These are phyloP conservation scores for Mimosa pudica DNA, from an alignment of 306 rosid species.

Conservation along the genomic window DNA sequence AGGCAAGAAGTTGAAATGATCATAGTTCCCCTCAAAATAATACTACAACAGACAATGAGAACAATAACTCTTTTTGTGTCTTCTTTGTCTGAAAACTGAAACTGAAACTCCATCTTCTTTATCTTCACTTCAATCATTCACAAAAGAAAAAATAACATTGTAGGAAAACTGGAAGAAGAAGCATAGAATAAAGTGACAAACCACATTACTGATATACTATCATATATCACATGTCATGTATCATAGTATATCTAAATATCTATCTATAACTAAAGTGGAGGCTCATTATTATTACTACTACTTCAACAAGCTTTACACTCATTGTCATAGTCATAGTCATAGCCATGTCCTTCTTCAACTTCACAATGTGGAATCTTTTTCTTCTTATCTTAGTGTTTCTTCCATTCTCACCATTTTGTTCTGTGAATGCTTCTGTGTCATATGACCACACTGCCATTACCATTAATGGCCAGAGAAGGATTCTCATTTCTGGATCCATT, in stretches of 20 bases:
- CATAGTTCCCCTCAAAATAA: conserved; percentile 89
- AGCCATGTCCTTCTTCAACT: conserved; percentile 61
- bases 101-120: not conserved
- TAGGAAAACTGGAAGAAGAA: conserved; percentile 18
- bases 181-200: conserved; percentile 63
- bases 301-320: conserved; percentile 37
- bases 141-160: not conserved
- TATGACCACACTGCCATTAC: conserved; percentile 80
- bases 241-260: conserved; percentile 18
- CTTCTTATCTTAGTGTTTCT: conserved; percentile 35
- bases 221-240: no score
- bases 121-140: conserved; percentile 21
- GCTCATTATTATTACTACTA: conserved; percentile 51
- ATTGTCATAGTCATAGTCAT: no score
- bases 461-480: conserved; percentile 89
- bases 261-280: conserved; percentile 23
- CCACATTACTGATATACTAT: no score
- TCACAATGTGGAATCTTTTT: conserved; percentile 59
- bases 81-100: not conserved
- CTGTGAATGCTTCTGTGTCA: conserved; percentile 74
- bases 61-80: not conserved
- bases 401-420: conserved; percentile 43
- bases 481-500: conserved; percentile 95
- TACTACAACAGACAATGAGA: conserved; percentile 56
- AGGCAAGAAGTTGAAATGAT: conserved; percentile 34